phyloP scores from a whole-genome alignment of 2,329 filamentous ascomycete genomes.

The Bisporella sp. region DNA sequence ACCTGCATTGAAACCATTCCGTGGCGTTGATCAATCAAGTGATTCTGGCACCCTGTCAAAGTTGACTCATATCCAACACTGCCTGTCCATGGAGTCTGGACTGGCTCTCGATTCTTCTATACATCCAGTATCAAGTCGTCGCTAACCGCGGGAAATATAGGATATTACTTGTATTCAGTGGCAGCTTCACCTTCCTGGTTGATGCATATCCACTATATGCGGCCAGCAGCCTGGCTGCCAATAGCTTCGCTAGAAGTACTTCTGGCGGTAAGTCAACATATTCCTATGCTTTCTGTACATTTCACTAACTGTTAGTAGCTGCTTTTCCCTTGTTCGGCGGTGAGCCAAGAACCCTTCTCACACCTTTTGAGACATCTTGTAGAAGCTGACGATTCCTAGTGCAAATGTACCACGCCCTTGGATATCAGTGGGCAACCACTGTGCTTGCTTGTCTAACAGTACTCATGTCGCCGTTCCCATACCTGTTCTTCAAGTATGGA shows the following conservation, averaged over 20 bases:
- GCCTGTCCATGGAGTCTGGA: too few species aligned
- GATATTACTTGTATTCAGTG: conserved; percentile 70
- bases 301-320: conserved; percentile 35
- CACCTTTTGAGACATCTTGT: too few species aligned
- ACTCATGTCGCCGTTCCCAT: conserved; percentile 57
- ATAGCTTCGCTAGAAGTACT: conserved; percentile 69
- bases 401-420: conserved; percentile 64
- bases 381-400: conserved; percentile 23
- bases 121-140: conserved; percentile 2
- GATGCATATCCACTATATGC: conserved; percentile 73
- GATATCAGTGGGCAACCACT: conserved; percentile 62
- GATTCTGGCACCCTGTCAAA: too few species aligned
- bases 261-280: conserved; percentile 47
- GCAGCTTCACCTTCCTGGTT: conserved; percentile 77
- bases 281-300: conserved; percentile 5
- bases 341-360: too few species aligned
- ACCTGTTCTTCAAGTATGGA: conserved; percentile 54
- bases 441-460: conserved; percentile 55
- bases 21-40: too few species aligned
- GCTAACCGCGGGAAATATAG: conserved; percentile 36
- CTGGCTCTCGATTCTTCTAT: neutral
- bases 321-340: conserved; percentile 67
- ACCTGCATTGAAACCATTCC: too few species aligned
- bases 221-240: conserved; percentile 73
- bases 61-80: too few species aligned